phyloP scores from a whole-genome alignment of 805 yeast species.

The Ogataea nitratoaversa region DNA sequence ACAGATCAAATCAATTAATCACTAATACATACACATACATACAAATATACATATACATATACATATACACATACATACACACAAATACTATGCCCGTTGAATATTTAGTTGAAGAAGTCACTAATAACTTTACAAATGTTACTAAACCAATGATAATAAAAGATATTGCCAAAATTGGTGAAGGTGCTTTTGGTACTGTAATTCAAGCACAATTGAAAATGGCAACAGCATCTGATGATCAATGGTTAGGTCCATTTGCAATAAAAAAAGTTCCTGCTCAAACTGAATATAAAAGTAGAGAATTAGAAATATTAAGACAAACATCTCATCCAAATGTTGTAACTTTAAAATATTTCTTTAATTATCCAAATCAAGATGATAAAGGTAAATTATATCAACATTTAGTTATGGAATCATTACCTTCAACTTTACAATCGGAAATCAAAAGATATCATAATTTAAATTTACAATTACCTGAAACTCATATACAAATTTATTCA shows the following conservation, averaged over 20 bases:
- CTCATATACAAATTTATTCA: conserved; percentile 71
- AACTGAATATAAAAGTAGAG: conserved; percentile 80
- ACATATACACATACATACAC: not conserved
- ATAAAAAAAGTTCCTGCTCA: conserved; percentile 84
- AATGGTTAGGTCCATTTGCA: conserved; percentile 79
- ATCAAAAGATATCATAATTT: conserved; percentile 63
- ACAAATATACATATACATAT: not conserved
- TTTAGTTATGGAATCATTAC: conserved; percentile 82
- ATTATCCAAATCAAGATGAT: conserved; percentile 59
- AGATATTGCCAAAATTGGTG: conserved; percentile 74
- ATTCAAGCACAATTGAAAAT: conserved; percentile 57
- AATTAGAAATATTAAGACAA: conserved; percentile 67
- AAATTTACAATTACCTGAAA: conserved; percentile 60
- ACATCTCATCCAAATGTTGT: conserved; percentile 81
- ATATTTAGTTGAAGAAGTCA: conserved; percentile 56
- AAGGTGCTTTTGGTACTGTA: conserved; percentile 85
- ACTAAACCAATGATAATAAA: conserved; percentile 61
- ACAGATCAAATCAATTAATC: too few relatives aligned
- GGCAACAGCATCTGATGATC: conserved; percentile 23
- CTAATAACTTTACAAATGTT: conserved; percentile 51
- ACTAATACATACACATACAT: too few relatives aligned
- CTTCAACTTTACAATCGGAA: conserved; percentile 74
- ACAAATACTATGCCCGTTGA: conserved; percentile 28
- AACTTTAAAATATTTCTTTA: conserved; percentile 63
- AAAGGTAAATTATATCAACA: conserved; percentile 64